Percentiles rank a stretch among this genome's conserved stretches.
These are phyloP conservation scores for Talaromyces marneffei DNA, from an alignment of 2,329 filamentous ascomycete genomes.

Conservation along the genomic window DNA sequence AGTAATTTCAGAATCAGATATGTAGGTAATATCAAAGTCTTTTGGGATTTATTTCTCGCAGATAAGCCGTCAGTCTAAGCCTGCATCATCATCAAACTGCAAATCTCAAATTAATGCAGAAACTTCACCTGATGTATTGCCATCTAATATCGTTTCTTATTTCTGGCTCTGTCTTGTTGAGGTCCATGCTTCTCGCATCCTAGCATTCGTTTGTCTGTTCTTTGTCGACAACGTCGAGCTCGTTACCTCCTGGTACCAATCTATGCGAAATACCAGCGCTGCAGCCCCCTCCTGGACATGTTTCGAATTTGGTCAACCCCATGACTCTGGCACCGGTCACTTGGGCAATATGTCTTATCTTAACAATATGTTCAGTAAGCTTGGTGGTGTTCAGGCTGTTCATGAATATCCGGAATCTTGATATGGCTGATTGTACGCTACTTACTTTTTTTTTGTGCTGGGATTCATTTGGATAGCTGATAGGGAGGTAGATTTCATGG, in stretches of 20 bases:
- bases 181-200: neutral
- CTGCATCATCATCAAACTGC: neutral
- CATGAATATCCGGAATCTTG: neutral
- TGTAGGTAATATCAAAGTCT: neutral
- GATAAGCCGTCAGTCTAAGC: neutral
- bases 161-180: neutral
- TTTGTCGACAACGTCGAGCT: neutral
- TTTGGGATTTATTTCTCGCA: neutral
- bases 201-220: neutral
- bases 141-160: neutral
- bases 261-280: neutral
- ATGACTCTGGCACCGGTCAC: neutral
- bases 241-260: neutral
- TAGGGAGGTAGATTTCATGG: neutral
- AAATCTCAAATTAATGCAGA: neutral
- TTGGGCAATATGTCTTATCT: neutral
- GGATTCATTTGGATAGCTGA: neutral
- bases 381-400: neutral
- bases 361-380: neutral
- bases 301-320: neutral
- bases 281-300: neutral
- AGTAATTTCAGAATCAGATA: neutral
- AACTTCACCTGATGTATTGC: neutral
- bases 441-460: neutral
- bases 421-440: conserved; percentile 1